Percentiles rank a stretch among this genome's conserved stretches.
phyloP scores from a whole-genome alignment of 2,329 filamentous ascomycete genomes.

The Penicillium sp. region DNA sequence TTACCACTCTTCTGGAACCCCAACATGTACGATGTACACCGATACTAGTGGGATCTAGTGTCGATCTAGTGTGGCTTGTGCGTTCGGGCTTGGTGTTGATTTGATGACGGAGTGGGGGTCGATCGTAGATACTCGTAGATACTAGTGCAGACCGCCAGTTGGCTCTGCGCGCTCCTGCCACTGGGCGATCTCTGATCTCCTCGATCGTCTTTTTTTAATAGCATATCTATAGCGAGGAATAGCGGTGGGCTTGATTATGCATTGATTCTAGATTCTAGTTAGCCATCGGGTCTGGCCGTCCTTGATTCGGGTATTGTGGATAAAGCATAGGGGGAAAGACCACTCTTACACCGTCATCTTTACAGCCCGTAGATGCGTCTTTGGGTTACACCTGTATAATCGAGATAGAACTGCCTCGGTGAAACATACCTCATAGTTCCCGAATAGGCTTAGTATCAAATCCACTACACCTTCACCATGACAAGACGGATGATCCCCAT shows the following conservation, averaged over 20 bases:
- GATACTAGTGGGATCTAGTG: background rate
- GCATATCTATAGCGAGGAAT: background rate
- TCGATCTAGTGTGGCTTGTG: background rate
- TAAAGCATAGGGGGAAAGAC: too few species aligned
- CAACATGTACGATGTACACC: background rate
- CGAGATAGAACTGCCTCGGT: too few species aligned
- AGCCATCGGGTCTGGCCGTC: background rate
- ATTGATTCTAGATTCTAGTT: background rate
- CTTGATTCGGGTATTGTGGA: background rate
- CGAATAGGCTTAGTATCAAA: too few species aligned
- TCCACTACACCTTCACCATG: too few species aligned
- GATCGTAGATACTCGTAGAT: background rate
- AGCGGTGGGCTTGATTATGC: background rate
- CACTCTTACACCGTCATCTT: too few species aligned
- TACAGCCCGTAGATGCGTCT: too few species aligned
- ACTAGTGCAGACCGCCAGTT: conserved; percentile 2
- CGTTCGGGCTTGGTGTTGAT: background rate
- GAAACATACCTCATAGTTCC: too few species aligned
- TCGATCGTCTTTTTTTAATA: too few species aligned
- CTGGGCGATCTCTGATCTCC: background rate
- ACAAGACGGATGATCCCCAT: too few species aligned
- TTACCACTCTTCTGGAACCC: background rate
- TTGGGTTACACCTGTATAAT: too few species aligned
- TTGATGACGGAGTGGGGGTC: background rate
- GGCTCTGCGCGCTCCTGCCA: background rate